These are phyloP conservation scores for Tuber brumale DNA, from an alignment of 495 filamentous ascomycete genomes.

Conservation along the genomic window DNA sequence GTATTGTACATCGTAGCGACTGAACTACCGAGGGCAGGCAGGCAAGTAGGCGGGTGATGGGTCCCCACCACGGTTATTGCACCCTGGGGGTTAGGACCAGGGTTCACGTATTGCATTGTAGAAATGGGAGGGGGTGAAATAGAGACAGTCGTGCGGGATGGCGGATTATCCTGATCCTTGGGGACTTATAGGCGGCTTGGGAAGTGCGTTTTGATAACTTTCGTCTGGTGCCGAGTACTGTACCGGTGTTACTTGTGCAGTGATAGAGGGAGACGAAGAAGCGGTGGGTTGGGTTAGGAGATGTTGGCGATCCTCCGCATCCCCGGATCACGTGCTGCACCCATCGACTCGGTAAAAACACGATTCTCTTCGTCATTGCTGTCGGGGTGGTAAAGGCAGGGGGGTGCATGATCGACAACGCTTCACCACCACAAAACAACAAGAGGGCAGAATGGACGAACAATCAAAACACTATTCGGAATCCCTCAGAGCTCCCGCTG, in stretches of 20 bases:
- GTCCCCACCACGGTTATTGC: not conserved
- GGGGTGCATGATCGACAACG: not conserved
- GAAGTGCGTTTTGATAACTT: not conserved
- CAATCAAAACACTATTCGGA: not conserved
- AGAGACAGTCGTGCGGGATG: not conserved
- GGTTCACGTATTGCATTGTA: not conserved
- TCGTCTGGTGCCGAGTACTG: not conserved
- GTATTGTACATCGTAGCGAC: no score
- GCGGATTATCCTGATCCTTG: not conserved
- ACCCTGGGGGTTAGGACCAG: not conserved
- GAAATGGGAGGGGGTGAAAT: not conserved
- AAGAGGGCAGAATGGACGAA: not conserved
- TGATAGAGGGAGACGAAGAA: not conserved
- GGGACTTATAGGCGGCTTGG: not conserved
- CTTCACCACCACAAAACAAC: not conserved
- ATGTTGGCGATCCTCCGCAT: not conserved
- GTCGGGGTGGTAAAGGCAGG: not conserved
- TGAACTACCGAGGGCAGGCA: no score
- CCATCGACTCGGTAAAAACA: not conserved
- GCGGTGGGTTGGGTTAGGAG: no score
- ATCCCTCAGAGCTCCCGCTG: slow-evolving; percentile 57
- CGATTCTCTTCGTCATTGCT: not conserved
- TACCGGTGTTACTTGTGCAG: no score
- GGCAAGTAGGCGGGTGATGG: not conserved
- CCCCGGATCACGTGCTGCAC: not conserved